These are phyloP conservation scores for Elongisporangium prolatum DNA, from an alignment of 352 stramenopile genomes.

Conservation along the genomic window DNA sequence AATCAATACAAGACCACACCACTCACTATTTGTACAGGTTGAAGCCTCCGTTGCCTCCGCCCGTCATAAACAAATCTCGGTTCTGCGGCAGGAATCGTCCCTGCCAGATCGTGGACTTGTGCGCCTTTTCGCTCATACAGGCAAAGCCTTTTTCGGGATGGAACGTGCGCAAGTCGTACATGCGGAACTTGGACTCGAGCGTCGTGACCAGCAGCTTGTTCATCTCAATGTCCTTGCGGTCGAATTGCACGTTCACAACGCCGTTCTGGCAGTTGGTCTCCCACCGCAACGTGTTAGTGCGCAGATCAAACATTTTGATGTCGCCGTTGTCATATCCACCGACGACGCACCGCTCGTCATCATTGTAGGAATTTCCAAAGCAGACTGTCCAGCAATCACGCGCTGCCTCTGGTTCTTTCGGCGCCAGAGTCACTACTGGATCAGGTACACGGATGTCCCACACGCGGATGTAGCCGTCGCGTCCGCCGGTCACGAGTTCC, in stretches of 20 bases:
- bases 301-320: conserved; percentile 96
- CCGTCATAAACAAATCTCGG: conserved; percentile 95
- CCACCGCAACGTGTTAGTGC: conserved; percentile 91
- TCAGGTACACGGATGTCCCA: conserved; percentile 92
- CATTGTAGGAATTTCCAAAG: conserved; percentile 95
- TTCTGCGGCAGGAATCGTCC: conserved; percentile 94
- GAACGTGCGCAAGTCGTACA: conserved; percentile 93
- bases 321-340: conserved; percentile 97
- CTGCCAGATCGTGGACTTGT: conserved; percentile 96
- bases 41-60: conserved; percentile 94
- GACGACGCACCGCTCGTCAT: conserved; percentile 90
- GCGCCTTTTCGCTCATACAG: conserved; percentile 87
- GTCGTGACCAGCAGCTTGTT: conserved; percentile 96
- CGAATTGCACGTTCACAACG: conserved; percentile 94
- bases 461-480: conserved; percentile 94
- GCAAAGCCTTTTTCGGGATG: conserved; percentile 91
- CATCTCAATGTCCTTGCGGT: conserved; percentile 97
- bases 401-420: conserved; percentile 67
- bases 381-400: conserved; percentile 95
- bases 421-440: conserved; percentile 91
- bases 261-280: conserved; percentile 96
- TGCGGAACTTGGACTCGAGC: conserved; percentile 94
- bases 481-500: conserved; percentile 92
- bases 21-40: conserved; percentile 98
- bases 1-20: conserved; percentile 16